A percentile compares a stretch with the other conserved stretches of the same genome.
These are phyloP conservation scores for Crucibulum laeve DNA, from an alignment of 768 basidiomycete species.

Conservation along the genomic window DNA sequence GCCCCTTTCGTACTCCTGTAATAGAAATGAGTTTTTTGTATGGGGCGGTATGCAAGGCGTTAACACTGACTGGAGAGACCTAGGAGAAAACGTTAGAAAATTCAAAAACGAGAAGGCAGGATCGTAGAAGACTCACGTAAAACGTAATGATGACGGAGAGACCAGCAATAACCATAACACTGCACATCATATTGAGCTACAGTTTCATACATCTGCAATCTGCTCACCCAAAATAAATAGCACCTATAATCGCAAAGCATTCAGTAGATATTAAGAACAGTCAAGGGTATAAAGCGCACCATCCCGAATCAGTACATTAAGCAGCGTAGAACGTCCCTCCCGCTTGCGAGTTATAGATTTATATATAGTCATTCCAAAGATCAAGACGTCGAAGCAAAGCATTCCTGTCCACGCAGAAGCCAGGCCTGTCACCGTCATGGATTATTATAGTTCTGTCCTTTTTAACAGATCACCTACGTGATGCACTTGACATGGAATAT, in stretches of 20 bases:
- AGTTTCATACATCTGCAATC: not conserved
- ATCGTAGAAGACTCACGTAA: conserved; percentile 11
- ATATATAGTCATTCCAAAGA: conserved; percentile 35
- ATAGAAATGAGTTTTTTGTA: not conserved
- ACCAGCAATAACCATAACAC: conserved; percentile 16
- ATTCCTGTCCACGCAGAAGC: conserved; percentile 35
- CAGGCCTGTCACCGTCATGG: conserved; percentile 16
- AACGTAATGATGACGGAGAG: conserved; percentile 17
- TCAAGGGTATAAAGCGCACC: conserved; percentile 23
- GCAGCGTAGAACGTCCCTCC: conserved; percentile 15
- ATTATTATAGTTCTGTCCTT: not conserved
- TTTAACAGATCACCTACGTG: too few relatives aligned
- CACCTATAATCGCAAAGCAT: too few relatives aligned
- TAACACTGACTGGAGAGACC: not conserved
- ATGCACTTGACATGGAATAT: too few relatives aligned
- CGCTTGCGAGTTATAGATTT: conserved; percentile 24
- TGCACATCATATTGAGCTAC: conserved; percentile 4
- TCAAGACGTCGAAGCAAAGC: conserved; percentile 34
- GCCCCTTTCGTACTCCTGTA: conserved; percentile 14
- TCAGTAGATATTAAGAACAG: too few relatives aligned
- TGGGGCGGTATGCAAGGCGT: not conserved
- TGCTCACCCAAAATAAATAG: conserved; percentile 37
- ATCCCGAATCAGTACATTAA: conserved; percentile 35
- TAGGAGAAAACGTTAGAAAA: not conserved
- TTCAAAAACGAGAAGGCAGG: not conserved